Base-by-base conservation (phyloP, 371 early-diverging fungal genomes). In the Umbelopsis sp. region DNA sequence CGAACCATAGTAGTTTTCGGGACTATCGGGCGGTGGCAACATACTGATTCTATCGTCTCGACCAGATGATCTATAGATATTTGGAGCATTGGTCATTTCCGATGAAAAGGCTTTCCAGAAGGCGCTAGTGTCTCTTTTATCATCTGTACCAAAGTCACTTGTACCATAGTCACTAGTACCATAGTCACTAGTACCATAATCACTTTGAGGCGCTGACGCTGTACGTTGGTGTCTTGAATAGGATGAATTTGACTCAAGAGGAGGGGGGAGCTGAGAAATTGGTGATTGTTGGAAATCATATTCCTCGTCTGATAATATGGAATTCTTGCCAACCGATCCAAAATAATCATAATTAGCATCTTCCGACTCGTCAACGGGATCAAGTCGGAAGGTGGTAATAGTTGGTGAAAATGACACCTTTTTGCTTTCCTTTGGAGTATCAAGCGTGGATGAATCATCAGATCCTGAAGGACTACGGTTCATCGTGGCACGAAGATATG, bases 381-480 rank as follows among this genome's bases (percentile, higher is more conserved):
- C 57, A 35, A 57, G 57, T 5, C 35, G 35, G 35, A 57, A 57
- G 16, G 57, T 57, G 35, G 57, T 57, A 18, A 57, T 57, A 32
- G 57, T 57, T 16, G 57, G 57, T 57, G 57, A 57, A 18, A 57
- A 57, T 14, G 57, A 57, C 3, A 57, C 57, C 5, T 57, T 57
- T 32, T 57, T 57, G 4, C 35, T 29, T 35, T 57, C 57, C 29
- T 57, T 57, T 35, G 57, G 57, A 18, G 57, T 57, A 57, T 57
- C 57, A 24, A 57, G n/a, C n/a, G 29, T 9, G 3, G 32, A 57
- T 16, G 57, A 57, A 18, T 57, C 57, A 35, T 57, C 57, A 18
- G 57, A 57, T 57, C 57, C 57, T 16, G 57, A 7, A 57, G 57
- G 57, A 37, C 57, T 57, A 57, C 57, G 57, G 57, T 57, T 57